Conservation (phyloP, 83 land plant genomes). For the Thuja plicata region DNA sequence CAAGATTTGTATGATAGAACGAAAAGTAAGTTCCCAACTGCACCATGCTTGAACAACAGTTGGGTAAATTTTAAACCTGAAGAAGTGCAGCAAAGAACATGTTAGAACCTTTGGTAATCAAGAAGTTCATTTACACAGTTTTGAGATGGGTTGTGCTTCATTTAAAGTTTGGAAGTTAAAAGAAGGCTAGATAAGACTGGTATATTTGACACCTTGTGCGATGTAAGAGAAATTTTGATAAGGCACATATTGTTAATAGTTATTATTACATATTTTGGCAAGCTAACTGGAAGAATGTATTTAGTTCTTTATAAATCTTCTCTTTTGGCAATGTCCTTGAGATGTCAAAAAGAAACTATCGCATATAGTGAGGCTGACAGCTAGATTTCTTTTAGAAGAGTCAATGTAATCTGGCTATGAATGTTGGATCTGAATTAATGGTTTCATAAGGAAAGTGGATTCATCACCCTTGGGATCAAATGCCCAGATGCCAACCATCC, state of each 20-base stretch:
- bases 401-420: background rate
- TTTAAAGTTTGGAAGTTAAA: too few relatives aligned
- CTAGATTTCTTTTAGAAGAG: background rate
- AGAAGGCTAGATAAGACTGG: too few relatives aligned
- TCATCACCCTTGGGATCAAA: background rate
- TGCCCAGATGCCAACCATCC: background rate
- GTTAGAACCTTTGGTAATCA: background rate
- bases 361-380: background rate
- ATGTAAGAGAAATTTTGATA: background rate
- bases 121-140: background rate
- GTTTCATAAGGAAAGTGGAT: background rate
- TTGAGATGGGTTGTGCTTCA: background rate
- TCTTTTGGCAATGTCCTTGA: background rate
- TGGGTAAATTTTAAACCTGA: background rate
- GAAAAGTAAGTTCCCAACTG: too few relatives aligned
- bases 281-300: background rate
- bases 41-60: too few relatives aligned
- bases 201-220: background rate
- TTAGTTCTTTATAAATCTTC: background rate
- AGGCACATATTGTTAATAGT: background rate
- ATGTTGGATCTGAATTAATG: background rate
- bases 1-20: too few relatives aligned
- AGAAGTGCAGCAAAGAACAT: background rate
- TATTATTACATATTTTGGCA: background rate
- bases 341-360: background rate